Conservation (phyloP, 2,329 filamentous ascomycete species). For the Cyphellophora attinorum region DNA sequence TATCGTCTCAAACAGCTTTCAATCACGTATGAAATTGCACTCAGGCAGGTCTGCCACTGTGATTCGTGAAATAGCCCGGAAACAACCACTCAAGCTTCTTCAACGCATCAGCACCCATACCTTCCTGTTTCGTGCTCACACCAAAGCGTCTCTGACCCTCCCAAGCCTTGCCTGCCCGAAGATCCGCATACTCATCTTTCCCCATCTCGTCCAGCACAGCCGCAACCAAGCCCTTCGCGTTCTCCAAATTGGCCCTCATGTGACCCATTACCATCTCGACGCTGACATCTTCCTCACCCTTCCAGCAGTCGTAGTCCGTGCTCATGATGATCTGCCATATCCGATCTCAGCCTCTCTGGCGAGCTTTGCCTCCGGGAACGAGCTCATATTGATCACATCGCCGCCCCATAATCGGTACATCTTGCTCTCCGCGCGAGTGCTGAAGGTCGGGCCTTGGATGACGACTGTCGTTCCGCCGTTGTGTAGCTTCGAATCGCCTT, state of each 20-base stretch:
- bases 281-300: constrained; percentile 70
- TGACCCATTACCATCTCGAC: constrained; percentile 96
- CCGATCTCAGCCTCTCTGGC: constrained; percentile 91
- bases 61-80: constrained; percentile 41
- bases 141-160: constrained; percentile 68
- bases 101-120: constrained; percentile 62
- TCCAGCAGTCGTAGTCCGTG: constrained; percentile 99
- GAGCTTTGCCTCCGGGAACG: constrained; percentile 88
- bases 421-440: constrained; percentile 87
- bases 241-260: constrained; percentile 87
- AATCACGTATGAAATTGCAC: too few relatives aligned
- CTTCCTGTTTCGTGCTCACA: constrained; percentile 72
- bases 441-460: constrained; percentile 99
- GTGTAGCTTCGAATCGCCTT: constrained; percentile 76
- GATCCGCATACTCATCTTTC: constrained; percentile 63
- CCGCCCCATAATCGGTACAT: constrained; percentile 93
- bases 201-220: constrained; percentile 80
- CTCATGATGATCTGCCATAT: constrained; percentile 99
- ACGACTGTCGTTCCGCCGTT: constrained; percentile 77
- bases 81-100: constrained; percentile 81
- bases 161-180: constrained; percentile 73
- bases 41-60: background rate
- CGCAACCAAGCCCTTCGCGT: constrained; percentile 74
- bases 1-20: too few relatives aligned
- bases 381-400: constrained; percentile 96